Evolutionary conservation across 1,139 yeast species (phyloP).

Genomic region (Taphrina betulina): DNA sequence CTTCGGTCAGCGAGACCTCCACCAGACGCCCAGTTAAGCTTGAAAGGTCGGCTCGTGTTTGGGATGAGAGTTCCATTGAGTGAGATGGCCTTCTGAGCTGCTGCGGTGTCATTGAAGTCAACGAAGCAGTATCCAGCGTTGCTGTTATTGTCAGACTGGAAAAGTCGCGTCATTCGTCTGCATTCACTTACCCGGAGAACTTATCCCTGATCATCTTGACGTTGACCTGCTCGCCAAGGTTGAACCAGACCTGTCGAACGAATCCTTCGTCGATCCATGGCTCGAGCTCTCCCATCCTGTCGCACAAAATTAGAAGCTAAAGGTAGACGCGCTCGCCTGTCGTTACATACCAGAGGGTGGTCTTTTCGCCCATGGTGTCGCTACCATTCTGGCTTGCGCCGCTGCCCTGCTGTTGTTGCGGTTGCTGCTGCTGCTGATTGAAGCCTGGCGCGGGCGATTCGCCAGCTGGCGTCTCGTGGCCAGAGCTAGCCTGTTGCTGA

Average conservation of each 20-base stretch:
- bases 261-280: constrained; percentile 77
- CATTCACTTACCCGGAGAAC: constrained; percentile 43
- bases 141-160: constrained; percentile 37
- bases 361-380: constrained; percentile 28
- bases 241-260: constrained; percentile 66
- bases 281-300: constrained; percentile 95
- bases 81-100: constrained; percentile 65
- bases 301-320: neutral
- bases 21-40: constrained; percentile 86
- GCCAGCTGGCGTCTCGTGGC: constrained; percentile 7
- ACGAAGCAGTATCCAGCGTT: constrained; percentile 85
- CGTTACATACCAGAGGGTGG: constrained; percentile 22
- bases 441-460: constrained; percentile 25
- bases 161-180: too few relatives aligned
- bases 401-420: constrained; percentile 22
- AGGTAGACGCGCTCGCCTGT: neutral
- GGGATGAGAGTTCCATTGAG: constrained; percentile 73
- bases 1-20: constrained; percentile 50
- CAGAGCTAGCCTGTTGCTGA: constrained; percentile 35
- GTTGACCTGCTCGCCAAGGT: constrained; percentile 53
- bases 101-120: constrained; percentile 65
- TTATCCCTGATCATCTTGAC: constrained; percentile 64
- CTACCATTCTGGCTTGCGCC: constrained; percentile 30
- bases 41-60: constrained; percentile 58
- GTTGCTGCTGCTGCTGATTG: constrained; percentile 30